Base-by-base conservation (phyloP, 2,329 filamentous ascomycete species). In the Cytospora mali region DNA sequence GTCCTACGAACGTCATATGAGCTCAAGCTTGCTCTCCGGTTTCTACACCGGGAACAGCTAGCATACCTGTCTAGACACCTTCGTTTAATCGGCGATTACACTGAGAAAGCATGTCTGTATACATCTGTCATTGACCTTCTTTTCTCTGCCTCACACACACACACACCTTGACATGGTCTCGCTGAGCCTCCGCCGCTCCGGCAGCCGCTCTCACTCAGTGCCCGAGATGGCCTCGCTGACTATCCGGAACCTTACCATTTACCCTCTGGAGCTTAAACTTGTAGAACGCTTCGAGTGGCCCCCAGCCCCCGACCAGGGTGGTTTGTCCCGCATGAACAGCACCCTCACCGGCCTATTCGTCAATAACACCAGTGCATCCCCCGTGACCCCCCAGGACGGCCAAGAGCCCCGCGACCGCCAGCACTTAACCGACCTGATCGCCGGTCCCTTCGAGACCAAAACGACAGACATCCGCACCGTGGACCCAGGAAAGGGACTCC, bases 401-500 rank as follows among this genome's bases (percentile, higher is more conserved):
- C 64, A 78, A 23, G 75, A 52, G 42, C 62, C 67, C 14, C 57
- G 55, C 31, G 55, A 81, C 52, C 80, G 81, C 14, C 79, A 88
- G 64, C 84, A 90, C 67, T 78, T 91, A 52, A 81, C 84, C 3
- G 66, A 42, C 11, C 76, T 99, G 33, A 76, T 75, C 28, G 74
- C 96, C 62, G 82, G 84, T 6, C 85, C 92, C 6, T 97, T 96
- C 75, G 80, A 84, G 67, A 85, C 85, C 10, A 79, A 82, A 65
- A 78, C 77, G 46, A 90, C 90, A 1, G 82, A 88, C 28, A 80
- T 94, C 71, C 79, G 81, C 66, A 73, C 84, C 5, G 81, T 84
- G 48, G 82, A 88, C 57, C 78, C 82, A 31, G 74, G 75, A 14
- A 84, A 83, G 57, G 89, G 94, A 70, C 82, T 90, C 14, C 71